Percentiles rank a stretch among this genome's conserved stretches.
phyloP scores from a whole-genome alignment of 2,329 filamentous ascomycete genomes.

The Domatiomyces globalis region DNA sequence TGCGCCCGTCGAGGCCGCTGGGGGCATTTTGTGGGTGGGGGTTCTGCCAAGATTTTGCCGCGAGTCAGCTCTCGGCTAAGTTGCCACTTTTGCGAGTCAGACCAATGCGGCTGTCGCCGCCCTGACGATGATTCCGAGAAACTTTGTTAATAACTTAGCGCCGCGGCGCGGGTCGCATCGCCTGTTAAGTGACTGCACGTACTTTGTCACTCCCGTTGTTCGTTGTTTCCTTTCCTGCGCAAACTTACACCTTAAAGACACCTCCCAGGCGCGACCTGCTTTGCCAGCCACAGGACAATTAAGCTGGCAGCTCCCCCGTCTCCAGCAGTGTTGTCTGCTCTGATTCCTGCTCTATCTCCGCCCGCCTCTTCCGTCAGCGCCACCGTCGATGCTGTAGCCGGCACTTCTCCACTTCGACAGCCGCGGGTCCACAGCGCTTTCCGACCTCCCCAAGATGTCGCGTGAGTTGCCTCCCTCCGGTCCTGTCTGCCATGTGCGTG shows the following conservation, averaged over 20 bases:
- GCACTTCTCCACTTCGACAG: neutral
- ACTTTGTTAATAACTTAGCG: neutral
- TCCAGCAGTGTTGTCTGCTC: neutral
- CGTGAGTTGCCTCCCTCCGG: slow-evolving; percentile 4
- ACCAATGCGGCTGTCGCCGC: too few relatives aligned
- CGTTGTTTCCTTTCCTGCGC: neutral
- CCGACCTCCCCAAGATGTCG: slow-evolving; percentile 6
- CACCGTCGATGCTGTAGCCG: neutral
- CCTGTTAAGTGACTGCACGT: neutral
- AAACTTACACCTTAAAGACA: neutral
- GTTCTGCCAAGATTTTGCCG: neutral
- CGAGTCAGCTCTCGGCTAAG: neutral
- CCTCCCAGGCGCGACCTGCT: neutral
- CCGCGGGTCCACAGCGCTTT: neutral
- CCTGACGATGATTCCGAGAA: neutral
- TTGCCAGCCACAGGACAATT: neutral
- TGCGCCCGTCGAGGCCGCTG: too few relatives aligned
- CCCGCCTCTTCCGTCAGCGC: neutral
- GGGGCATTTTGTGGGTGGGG: too few relatives aligned
- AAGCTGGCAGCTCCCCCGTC: neutral
- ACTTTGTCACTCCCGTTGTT: neutral
- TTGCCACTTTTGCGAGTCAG: neutral
- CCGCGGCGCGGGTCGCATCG: neutral
- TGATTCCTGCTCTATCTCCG: neutral
- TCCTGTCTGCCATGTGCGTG: neutral